A percentile compares a stretch with the other conserved stretches of the same genome.
These are phyloP conservation scores for Blastobotrys illinoisensis DNA, from an alignment of 1,139 yeast genomes.

Conservation along the genomic window DNA sequence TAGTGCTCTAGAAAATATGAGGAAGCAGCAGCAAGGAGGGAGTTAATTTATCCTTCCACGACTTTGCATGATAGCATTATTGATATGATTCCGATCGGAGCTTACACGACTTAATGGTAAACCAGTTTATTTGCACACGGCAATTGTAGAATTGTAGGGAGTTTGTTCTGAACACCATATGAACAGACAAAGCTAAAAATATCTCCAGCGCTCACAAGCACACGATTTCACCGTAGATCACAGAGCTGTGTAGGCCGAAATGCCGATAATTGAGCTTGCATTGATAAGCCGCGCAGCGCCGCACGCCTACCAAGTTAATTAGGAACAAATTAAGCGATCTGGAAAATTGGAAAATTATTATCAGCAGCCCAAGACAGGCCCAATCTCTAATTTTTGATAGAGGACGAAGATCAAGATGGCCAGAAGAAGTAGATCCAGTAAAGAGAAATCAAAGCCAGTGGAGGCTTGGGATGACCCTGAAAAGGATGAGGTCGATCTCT, in stretches of 20 bases:
- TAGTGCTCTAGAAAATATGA: constrained; percentile 34
- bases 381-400: neutral
- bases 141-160: too few relatives aligned
- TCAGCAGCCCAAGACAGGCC: neutral
- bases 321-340: neutral
- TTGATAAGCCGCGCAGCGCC: neutral
- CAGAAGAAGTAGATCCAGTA: neutral
- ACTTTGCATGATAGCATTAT: too few relatives aligned
- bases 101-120: too few relatives aligned
- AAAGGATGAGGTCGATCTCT: constrained; percentile 60
- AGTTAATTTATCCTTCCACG: too few relatives aligned
- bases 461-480: constrained; percentile 30
- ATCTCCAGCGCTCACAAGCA: too few relatives aligned
- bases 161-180: too few relatives aligned
- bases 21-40: constrained; percentile 22
- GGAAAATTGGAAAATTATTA: neutral
- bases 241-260: too few relatives aligned
- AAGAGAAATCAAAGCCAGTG: neutral
- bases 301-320: neutral
- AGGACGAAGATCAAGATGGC: neutral
- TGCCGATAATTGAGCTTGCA: too few relatives aligned
- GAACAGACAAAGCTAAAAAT: too few relatives aligned
- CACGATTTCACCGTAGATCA: too few relatives aligned
- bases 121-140: too few relatives aligned
- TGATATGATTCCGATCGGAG: too few relatives aligned